phyloP scores from a whole-genome alignment of 2,329 filamentous ascomycete genomes.

The Graphiopsis chlorocephala region DNA sequence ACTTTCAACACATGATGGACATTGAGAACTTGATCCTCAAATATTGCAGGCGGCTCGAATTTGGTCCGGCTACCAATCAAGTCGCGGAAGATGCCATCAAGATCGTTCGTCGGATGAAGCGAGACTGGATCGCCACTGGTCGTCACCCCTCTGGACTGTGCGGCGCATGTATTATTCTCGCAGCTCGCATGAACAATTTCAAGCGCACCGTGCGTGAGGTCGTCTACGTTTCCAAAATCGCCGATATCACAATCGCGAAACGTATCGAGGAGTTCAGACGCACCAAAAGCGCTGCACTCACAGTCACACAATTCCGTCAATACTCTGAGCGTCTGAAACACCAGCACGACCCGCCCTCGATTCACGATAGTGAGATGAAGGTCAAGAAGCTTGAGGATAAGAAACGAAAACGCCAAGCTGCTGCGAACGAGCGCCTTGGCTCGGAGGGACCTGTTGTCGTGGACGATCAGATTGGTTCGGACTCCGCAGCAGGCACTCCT shows the following conservation, averaged over 20 bases:
- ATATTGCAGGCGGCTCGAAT: constrained; percentile 89
- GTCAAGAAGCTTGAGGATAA: constrained; percentile 35
- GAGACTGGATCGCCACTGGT: constrained; percentile 96
- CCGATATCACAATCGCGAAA: constrained; percentile 86
- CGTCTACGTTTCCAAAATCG: constrained; percentile 97
- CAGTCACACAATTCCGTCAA: constrained; percentile 79
- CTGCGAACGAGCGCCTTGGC: constrained; percentile 19
- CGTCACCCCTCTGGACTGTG: constrained; percentile 91
- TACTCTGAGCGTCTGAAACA: constrained; percentile 67
- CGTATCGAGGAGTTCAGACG: constrained; percentile 88
- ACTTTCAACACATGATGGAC: constrained; percentile 61
- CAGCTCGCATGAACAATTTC: constrained; percentile 97
- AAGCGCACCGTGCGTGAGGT: constrained; percentile 88
- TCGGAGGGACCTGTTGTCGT: constrained; percentile 15
- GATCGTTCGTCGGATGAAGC: constrained; percentile 87
- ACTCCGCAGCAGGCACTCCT: constrained; percentile 13
- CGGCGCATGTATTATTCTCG: constrained; percentile 89
- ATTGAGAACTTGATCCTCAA: constrained; percentile 88
- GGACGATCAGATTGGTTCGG: constrained; percentile 19
- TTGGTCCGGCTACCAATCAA: constrained; percentile 74
- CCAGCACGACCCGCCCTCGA: constrained; percentile 77
- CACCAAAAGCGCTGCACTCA: constrained; percentile 79
- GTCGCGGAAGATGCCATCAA: constrained; percentile 86
- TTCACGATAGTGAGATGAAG: constrained; percentile 63
- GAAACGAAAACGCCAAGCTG: constrained; percentile 28